Base-by-base conservation (phyloP, 352 stramenopile genomes). In the Pythium brassicae region DNA sequence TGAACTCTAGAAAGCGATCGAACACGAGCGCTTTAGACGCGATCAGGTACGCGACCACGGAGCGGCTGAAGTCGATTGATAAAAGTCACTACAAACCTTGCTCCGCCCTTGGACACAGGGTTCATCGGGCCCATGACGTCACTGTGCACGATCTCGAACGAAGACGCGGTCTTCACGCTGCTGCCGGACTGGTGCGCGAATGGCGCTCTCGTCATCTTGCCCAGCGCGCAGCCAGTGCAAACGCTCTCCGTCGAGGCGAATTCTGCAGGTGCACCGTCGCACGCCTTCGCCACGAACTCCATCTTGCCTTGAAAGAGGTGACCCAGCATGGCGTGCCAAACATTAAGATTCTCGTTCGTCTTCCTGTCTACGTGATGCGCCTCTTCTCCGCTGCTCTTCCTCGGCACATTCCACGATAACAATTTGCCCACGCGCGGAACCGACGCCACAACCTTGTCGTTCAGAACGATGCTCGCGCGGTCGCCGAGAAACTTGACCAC, bases 41-140 rank as follows among this genome's bases (percentile, higher is more conserved):
- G 14, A 40, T 3, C 35, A 40, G 9, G 14, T 40, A 40, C 3
- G 12, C 35, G 35, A 40, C 4, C 35, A 40, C 35, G 14, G 3
- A 19, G 4, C 35, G 8, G 9, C 9, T 40, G 35, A 19, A 40
- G 35, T 67, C 59, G n/a, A 35, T 71, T 47, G 4, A 68, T 54
- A 37, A 68, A 71, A 3, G 40, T 60, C 19, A 71, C 20, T 3
- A 62, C 48, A 23, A 14, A 40, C 35, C 12, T 12, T 9, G 9
- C 35, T 40, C 35, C 35, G 14, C 35, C 14, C 35, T 40, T 40
- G 2, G 35, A 19, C 14, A 19, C 14, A 3, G 35, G 35, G 14
- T 3, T 19, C 35, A 40, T 40, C 35, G 35, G 35, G 4, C 35
- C 35, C 35, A 40, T 40, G 2, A 40, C 35, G 14, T 40, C 35